Conservation (phyloP, 192 early-diverging fungal species). For the Entomortierella chlamydospora region DNA sequence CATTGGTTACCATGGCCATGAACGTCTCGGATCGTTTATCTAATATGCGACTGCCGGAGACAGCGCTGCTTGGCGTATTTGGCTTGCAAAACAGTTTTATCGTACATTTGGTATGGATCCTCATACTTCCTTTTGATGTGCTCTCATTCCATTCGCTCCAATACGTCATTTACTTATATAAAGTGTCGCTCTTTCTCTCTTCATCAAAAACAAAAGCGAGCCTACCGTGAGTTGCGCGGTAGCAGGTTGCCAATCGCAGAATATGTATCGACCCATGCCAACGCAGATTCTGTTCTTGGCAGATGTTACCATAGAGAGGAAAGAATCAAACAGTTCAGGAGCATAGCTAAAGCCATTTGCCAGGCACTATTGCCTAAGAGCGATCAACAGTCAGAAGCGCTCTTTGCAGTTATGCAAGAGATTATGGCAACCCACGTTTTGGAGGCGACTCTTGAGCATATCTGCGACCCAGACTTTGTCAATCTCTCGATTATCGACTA, state of each 20-base stretch:
- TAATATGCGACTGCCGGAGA: constrained; percentile 56
- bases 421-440: constrained; percentile 62
- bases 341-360: constrained; percentile 46
- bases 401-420: constrained; percentile 62
- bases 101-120: constrained; percentile 63
- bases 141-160: neutral
- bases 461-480: constrained; percentile 66
- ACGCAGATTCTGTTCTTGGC: constrained; percentile 62
- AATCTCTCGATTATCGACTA: constrained; percentile 64
- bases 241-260: constrained; percentile 51
- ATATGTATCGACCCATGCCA: constrained; percentile 47
- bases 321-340: constrained; percentile 54
- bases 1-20: constrained; percentile 55
- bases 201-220: constrained; percentile 23
- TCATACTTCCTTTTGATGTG: neutral
- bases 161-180: neutral
- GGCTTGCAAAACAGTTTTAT: constrained; percentile 67
- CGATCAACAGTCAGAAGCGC: constrained; percentile 54
- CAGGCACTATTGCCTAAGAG: constrained; percentile 55
- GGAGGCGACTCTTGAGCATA: constrained; percentile 53
- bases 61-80: constrained; percentile 61
- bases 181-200: neutral
- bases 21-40: constrained; percentile 40
- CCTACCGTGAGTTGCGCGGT: constrained; percentile 54
- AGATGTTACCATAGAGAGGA: constrained; percentile 52